These are phyloP conservation scores for Cudoniella acicularis DNA, from an alignment of 495 filamentous ascomycete genomes.

Conservation along the genomic window DNA sequence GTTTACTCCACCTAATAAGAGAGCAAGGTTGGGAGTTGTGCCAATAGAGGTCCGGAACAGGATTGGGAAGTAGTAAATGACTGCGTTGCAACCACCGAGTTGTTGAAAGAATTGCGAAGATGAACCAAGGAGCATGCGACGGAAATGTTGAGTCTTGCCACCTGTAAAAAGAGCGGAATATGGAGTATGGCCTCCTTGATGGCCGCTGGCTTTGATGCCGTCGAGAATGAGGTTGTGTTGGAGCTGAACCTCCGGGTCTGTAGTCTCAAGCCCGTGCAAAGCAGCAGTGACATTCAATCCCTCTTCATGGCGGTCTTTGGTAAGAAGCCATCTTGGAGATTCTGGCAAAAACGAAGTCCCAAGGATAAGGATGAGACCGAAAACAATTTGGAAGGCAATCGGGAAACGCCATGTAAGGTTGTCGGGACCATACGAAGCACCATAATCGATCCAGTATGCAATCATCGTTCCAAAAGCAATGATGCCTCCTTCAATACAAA, in stretches of 20 bases:
- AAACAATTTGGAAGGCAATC: constrained; percentile 77
- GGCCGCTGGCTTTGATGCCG: constrained; percentile 60
- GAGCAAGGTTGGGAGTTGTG: constrained; percentile 52
- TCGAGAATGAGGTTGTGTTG: constrained; percentile 64
- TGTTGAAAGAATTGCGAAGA: constrained; percentile 76
- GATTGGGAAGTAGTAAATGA: constrained; percentile 81
- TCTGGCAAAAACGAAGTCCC: constrained; percentile 69
- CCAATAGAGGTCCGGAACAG: constrained; percentile 66
- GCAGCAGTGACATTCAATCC: constrained; percentile 67
- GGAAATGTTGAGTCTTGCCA: constrained; percentile 64
- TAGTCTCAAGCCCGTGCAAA: constrained; percentile 56
- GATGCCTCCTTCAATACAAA: constrained; percentile 78
- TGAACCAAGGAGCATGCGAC: constrained; percentile 57
- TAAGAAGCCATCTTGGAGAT: constrained; percentile 72
- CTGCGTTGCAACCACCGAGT: constrained; percentile 72
- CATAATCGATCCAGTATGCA: constrained; percentile 83
- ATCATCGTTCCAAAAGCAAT: constrained; percentile 77
- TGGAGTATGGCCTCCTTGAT: constrained; percentile 46
- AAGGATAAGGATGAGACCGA: constrained; percentile 61
- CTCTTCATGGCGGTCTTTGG: constrained; percentile 62
- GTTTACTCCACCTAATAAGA: constrained; percentile 76
- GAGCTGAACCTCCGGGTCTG: constrained; percentile 49
- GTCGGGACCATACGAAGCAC: constrained; percentile 61
- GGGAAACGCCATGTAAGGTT: constrained; percentile 76
- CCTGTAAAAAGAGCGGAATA: constrained; percentile 54